These are phyloP conservation scores for Kingdonia uniflora DNA, from an alignment of 164 flowering plant genomes.

Conservation along the genomic window DNA sequence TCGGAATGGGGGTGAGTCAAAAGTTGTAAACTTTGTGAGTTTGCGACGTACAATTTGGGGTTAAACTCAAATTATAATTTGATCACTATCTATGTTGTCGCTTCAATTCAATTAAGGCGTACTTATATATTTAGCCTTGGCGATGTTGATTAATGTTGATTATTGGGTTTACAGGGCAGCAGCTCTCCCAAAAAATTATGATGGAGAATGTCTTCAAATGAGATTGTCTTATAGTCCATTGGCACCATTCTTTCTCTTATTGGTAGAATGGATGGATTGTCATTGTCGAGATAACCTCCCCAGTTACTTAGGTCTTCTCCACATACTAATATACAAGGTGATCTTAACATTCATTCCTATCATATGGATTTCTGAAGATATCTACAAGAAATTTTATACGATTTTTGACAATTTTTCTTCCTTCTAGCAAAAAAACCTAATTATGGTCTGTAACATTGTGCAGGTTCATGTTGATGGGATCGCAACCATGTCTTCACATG, in stretches of 20 bases:
- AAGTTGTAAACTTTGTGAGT: too few species aligned
- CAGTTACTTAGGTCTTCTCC: conserved; percentile 70
- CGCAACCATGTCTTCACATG: conserved; percentile 45
- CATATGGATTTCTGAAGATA: too few species aligned
- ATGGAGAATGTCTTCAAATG: conserved; percentile 64
- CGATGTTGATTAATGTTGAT: conserved; percentile 1
- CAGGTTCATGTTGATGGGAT: conserved; percentile 65
- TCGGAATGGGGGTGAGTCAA: too few species aligned
- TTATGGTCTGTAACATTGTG: not conserved
- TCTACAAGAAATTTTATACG: too few species aligned
- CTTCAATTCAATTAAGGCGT: not conserved
- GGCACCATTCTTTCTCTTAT: conserved; percentile 59
- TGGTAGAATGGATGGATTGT: conserved; percentile 78
- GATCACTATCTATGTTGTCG: not conserved
- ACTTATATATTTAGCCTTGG: not conserved
- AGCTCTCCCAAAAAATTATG: conserved; percentile 50
- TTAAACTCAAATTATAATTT: not conserved
- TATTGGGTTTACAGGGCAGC: conserved; percentile 55
- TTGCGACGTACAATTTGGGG: too few species aligned
- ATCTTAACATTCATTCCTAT: not conserved
- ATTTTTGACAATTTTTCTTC: conserved; percentile 5
- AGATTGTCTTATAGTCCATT: conserved; percentile 66
- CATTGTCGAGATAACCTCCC: conserved; percentile 65
- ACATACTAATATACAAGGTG: conserved; percentile 81
- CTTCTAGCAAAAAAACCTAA: not conserved